These are phyloP conservation scores for Bipolaris victoriae DNA, from an alignment of 2,329 filamentous ascomycete species.

Conservation along the genomic window DNA sequence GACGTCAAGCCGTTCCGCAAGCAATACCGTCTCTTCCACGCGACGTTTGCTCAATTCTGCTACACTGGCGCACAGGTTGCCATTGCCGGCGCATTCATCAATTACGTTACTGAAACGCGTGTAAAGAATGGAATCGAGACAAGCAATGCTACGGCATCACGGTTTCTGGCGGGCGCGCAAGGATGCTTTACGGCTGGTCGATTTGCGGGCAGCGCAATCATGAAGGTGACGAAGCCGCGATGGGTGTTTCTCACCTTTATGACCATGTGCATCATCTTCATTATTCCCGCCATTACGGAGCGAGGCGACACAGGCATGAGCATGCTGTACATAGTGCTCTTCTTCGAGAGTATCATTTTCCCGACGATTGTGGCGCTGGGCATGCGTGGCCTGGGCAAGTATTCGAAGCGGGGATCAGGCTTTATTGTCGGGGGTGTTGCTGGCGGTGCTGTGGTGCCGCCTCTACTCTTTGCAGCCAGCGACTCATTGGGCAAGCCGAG, in stretches of 20 bases:
- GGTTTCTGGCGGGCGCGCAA: constrained; percentile 76
- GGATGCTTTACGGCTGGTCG: constrained; percentile 74
- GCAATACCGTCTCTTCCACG: constrained; percentile 77
- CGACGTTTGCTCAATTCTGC: constrained; percentile 76
- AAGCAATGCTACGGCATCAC: constrained; percentile 62
- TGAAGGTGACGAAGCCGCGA: constrained; percentile 71
- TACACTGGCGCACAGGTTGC: constrained; percentile 77
- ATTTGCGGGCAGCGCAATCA: constrained; percentile 69
- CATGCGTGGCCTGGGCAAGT: constrained; percentile 74
- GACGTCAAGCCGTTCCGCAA: constrained; percentile 60
- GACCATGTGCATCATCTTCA: constrained; percentile 61
- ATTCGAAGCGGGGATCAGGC: constrained; percentile 78
- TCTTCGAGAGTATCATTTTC: constrained; percentile 83
- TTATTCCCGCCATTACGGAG: constrained; percentile 60
- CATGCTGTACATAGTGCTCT: constrained; percentile 74
- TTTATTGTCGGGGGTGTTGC: constrained; percentile 74
- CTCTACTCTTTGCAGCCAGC: constrained; percentile 71
- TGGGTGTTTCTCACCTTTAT: constrained; percentile 74
- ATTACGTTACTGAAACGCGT: constrained; percentile 58
- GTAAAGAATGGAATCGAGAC: constrained; percentile 28
- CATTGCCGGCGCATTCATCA: constrained; percentile 54
- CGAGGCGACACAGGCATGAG: constrained; percentile 60
- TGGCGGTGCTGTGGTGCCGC: constrained; percentile 75
- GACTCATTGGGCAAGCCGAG: constrained; percentile 60
- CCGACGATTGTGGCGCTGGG: constrained; percentile 81